Conservation (phyloP, 257 asterid species). For the Cinchona pubescens region DNA sequence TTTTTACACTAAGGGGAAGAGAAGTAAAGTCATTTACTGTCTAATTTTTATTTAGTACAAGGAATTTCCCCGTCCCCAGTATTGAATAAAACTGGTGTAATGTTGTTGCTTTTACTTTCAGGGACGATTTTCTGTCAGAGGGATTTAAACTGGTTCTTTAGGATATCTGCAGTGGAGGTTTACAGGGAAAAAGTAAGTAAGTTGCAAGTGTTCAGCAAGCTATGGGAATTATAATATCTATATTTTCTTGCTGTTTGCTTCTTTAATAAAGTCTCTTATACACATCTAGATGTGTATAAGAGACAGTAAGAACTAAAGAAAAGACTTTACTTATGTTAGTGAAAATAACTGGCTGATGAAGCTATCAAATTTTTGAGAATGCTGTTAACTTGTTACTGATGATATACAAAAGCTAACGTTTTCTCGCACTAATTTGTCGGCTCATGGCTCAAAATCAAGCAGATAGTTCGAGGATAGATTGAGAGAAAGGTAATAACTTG, state of each 20-base stretch:
- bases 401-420: background rate
- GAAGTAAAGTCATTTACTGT: background rate
- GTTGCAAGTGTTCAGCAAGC: background rate
- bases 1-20: background rate
- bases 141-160: constrained; percentile 68
- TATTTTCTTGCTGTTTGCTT: background rate
- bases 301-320: no score
- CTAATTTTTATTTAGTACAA: no score
- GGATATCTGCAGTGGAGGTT: background rate
- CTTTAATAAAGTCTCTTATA: background rate
- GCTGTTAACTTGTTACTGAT: background rate
- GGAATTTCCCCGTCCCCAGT: background rate
- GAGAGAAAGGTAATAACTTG: background rate
- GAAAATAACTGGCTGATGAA: background rate
- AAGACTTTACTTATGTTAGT: background rate
- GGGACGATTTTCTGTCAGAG: constrained; percentile 61
- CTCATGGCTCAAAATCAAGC: background rate
- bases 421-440: background rate
- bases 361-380: background rate
- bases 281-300: no score
- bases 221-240: background rate
- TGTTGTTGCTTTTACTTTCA: constrained; percentile 14
- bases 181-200: background rate
- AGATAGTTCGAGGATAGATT: background rate
- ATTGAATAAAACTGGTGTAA: background rate